Base-by-base conservation (phyloP, 2,329 filamentous ascomycete genomes). In the Exophiala spinifera region DNA sequence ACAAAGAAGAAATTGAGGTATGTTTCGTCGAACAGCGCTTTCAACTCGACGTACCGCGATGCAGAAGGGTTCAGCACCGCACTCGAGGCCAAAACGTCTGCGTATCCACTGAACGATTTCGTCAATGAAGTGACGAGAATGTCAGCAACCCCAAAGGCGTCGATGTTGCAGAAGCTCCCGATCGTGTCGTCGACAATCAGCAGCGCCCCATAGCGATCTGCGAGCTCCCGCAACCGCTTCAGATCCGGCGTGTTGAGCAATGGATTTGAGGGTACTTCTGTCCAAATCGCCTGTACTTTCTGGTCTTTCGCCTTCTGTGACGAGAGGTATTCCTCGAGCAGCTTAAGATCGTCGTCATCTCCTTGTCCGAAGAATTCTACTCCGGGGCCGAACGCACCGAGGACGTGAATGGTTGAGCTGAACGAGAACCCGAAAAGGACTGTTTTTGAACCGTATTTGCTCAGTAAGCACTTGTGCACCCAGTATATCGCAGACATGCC, bases 61-160 rank as follows among this genome's bases (percentile, higher is more conserved):
- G 75, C 78, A 3, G 70, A 62, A 0, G 78, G 78, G 62, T 79
- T 80, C 37, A 83, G 69, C 37, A 77, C 71, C 15, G 74, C 61
- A 47, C 74, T 76, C n/a, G 76, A 81, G 31, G 70, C 79, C 70
- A 83, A 76, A 45, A 79, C 76, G 63, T 85, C 74, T 19, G 79
- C 74, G 55, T 76, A 76, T 14, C 82, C 82, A 56, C 70, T 80
- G 63, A 85, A 84, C 1, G 74, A 74, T 65, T 84, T 84, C n/a
- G 80, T 83, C 14, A 83, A 69, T 20, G 75, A 79, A 0, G 77
- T 77, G 14, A 80, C 60, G 25, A 84, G 56, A 0, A 81, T 64
- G 59, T 84, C 80, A 1, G 76, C 74, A 0, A 72, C 67, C 3
- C 23, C 31, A 1, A 81, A 64, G 31, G 84, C 65, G 62, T 84